Percentiles rank a stretch among this genome's conserved stretches.
phyloP scores from a whole-genome alignment of 495 filamentous ascomycete genomes.

The Rhypophila decipiens region DNA sequence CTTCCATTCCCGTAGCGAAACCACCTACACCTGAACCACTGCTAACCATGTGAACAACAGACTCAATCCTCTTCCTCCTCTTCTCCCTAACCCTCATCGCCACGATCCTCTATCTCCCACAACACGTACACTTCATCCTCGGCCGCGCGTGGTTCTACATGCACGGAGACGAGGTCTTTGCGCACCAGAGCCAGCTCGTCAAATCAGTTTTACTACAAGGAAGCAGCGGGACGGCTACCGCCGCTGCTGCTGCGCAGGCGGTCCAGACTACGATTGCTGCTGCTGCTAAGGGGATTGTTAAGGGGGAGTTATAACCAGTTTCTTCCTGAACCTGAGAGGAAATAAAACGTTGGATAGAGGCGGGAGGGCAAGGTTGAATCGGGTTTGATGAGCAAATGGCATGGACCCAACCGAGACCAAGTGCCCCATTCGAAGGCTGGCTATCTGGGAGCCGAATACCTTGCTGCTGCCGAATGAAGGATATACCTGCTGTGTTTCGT shows the following conservation, averaged over 20 bases:
- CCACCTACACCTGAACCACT: neutral
- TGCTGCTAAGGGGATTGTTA: conserved; percentile 5
- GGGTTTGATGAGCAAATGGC: too few species aligned
- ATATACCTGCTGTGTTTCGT: too few species aligned
- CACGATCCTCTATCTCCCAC: conserved; percentile 82
- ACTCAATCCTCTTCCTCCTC: conserved; percentile 85
- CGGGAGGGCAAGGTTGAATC: too few species aligned
- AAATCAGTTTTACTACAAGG: conserved; percentile 4
- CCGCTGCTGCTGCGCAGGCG: neutral
- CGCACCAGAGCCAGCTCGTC: conserved; percentile 25
- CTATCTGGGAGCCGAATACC: too few species aligned
- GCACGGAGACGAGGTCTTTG: conserved; percentile 55
- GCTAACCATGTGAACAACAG: conserved; percentile 37
- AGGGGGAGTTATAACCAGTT: too few species aligned
- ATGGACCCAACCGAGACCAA: too few species aligned
- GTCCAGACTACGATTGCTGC: conserved; percentile 16
- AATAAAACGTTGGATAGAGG: too few species aligned
- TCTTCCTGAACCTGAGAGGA: too few species aligned
- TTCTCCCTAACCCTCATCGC: conserved; percentile 78
- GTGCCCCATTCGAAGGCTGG: too few species aligned
- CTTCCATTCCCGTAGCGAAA: neutral
- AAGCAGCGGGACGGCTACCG: neutral
- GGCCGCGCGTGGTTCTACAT: conserved; percentile 91
- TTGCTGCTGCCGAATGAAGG: too few species aligned
- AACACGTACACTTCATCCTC: conserved; percentile 73